Conservation (phyloP, 371 early-diverging fungal genomes). For the Nosema muscidifuracis region DNA sequence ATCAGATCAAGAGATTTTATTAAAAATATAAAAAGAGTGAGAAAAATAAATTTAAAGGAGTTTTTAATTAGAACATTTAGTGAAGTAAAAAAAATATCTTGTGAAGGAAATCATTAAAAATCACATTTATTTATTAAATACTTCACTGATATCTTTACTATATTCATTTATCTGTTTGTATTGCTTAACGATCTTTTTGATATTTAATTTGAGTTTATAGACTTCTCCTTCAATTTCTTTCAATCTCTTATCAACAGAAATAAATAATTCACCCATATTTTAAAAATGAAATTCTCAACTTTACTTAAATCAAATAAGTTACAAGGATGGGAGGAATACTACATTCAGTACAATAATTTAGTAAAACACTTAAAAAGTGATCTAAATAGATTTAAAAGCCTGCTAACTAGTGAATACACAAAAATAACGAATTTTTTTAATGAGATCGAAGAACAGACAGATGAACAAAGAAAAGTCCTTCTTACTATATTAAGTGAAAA, state of each 20-base stretch:
- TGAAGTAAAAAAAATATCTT: neutral
- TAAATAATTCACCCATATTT: conserved; percentile 30
- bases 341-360: conserved; percentile 52
- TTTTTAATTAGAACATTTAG: neutral
- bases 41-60: neutral
- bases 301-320: conserved; percentile 57
- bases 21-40: neutral
- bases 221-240: conserved; percentile 22
- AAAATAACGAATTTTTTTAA: conserved; percentile 57
- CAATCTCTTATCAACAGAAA: conserved; percentile 10
- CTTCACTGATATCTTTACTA: neutral
- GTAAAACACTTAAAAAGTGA: conserved; percentile 21
- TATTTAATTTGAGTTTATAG: conserved; percentile 16
- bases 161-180: neutral
- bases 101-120: neutral
- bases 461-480: conserved; percentile 49
- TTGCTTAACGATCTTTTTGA: conserved; percentile 28
- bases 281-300: conserved; percentile 52
- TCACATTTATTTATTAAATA: neutral
- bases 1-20: conserved; percentile 12
- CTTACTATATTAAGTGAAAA: conserved; percentile 15
- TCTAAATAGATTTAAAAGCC: conserved; percentile 27
- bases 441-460: conserved; percentile 49
- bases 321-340: conserved; percentile 60
- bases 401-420: conserved; percentile 37